Evolutionary conservation across 2,329 filamentous ascomycete genomes (phyloP), one percentile per base, ranked within the genome.

Genomic region (Paradendryphiella salina): DNA sequence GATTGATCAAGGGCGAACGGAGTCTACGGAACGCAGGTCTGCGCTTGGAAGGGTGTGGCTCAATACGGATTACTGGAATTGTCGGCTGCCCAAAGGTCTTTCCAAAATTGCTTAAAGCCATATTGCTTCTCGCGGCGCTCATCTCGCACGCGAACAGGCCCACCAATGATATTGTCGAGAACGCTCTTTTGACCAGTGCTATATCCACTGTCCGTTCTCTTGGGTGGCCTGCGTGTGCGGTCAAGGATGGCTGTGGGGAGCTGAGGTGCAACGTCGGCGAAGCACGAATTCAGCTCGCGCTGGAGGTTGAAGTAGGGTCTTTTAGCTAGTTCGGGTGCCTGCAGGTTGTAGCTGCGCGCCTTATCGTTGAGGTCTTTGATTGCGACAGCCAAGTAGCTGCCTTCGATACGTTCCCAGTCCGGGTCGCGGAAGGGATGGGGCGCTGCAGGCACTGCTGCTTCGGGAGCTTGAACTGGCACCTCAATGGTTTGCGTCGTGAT

Each of bases 291-390:
- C 13, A 97, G 79, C 74, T 99, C 94, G 40, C 93, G 84, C 36
- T 91, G 84, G 6, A 97, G 82, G 2, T 81, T 86, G 67, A 90
- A 91, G 72, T 97, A 97, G 0, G 93, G 90, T 72, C 96, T 96
- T 75, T 94, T 95, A 2, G 93, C 92, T 1, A 96, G 80, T 46
- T 90, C 87, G 0, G 94, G 94, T 0, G 94, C 93, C 85, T 96
- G 93, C 3, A 97, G 82, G 64, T 97, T 97, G 77, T 99, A 99
- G 11, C 89, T 89, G 20, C 94, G 84, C 6, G 90, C 87, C 40
- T 95, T 79, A 23, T 76, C 73, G 73, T 97, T 97, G 48, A 97
- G 83, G 49, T 89, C 85, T 38, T 82, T 81, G 58, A 99, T 82
- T 4, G 89, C 84, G 4, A 94, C 80, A 32, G 82, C 83, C 69